These are phyloP conservation scores for Epichloe scottii DNA, from an alignment of 2,329 filamentous ascomycete species.

Conservation along the genomic window DNA sequence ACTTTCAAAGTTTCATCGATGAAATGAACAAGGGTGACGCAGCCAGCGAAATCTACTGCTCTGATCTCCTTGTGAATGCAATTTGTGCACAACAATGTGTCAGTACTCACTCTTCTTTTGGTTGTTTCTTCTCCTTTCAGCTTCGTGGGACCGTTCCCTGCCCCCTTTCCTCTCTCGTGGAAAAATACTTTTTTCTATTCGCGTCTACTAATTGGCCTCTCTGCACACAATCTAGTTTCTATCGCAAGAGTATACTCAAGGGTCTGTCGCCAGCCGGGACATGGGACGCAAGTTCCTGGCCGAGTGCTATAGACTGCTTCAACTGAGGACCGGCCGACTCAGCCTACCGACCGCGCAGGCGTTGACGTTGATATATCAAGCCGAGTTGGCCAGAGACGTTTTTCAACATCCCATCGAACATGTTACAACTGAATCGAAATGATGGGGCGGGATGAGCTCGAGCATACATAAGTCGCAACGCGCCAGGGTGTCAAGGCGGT, in stretches of 20 bases:
- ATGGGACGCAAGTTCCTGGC: neutral
- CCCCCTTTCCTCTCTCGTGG: neutral
- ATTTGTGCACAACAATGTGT: conserved; percentile 1
- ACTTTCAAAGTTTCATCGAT: neutral
- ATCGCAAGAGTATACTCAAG: neutral
- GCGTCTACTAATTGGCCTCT: neutral
- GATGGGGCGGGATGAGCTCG: neutral
- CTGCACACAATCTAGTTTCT: neutral
- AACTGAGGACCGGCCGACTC: neutral
- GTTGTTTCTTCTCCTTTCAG: neutral
- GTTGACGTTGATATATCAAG: conserved; percentile 3
- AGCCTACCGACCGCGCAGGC: conserved; percentile 1
- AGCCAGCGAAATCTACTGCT: neutral
- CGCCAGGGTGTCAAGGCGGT: neutral
- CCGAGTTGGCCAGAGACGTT: neutral
- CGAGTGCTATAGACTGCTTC: conserved; percentile 1
- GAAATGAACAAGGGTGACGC: conserved; percentile 1
- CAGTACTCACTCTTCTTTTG: neutral
- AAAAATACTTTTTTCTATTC: neutral
- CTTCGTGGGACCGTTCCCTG: neutral
- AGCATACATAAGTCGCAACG: no score
- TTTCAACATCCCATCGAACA: neutral
- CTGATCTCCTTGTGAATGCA: neutral
- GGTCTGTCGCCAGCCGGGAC: neutral
- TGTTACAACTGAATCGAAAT: neutral